A percentile compares a stretch with the other conserved stretches of the same genome.
Evolutionary conservation across 2,329 filamentous ascomycete genomes (phyloP).

Genomic region (Aspergillus sp.): DNA sequence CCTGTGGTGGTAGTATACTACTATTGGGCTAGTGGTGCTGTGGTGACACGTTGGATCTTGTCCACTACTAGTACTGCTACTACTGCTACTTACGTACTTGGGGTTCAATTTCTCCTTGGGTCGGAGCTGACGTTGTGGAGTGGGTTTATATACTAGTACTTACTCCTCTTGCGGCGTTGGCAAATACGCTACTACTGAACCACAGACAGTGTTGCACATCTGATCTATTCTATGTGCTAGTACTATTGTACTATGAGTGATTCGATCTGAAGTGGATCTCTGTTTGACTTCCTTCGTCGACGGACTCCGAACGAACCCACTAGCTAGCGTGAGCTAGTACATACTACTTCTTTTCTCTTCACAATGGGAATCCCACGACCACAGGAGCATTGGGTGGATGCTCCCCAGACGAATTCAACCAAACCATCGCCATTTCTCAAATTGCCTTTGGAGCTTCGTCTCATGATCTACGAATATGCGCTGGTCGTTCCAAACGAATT

Average conservation of each 20-base stretch:
- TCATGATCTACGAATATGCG: conserved; percentile 39
- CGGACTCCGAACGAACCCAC: background rate
- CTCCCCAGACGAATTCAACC: background rate
- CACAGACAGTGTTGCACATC: background rate
- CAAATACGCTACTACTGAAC: background rate
- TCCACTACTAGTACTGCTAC: background rate
- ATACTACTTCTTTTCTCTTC: background rate
- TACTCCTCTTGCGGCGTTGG: background rate
- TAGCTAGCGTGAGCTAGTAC: background rate
- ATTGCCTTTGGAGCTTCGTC: conserved; percentile 35
- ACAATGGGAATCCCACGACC: background rate
- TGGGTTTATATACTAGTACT: background rate
- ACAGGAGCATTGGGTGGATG: background rate
- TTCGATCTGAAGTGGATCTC: background rate
- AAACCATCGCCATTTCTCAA: conserved; percentile 25
- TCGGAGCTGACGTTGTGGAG: background rate
- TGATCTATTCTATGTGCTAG: background rate
- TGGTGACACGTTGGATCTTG: no score
- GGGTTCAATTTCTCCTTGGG: background rate
- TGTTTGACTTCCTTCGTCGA: background rate
- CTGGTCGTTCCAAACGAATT: conserved; percentile 35
- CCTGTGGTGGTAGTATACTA: background rate
- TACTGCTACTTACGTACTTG: no score
- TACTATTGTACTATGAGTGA: background rate
- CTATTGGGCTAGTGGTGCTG: no score